Conservation (phyloP, 768 basidiomycete species). For the Lentinula edodes region DNA sequence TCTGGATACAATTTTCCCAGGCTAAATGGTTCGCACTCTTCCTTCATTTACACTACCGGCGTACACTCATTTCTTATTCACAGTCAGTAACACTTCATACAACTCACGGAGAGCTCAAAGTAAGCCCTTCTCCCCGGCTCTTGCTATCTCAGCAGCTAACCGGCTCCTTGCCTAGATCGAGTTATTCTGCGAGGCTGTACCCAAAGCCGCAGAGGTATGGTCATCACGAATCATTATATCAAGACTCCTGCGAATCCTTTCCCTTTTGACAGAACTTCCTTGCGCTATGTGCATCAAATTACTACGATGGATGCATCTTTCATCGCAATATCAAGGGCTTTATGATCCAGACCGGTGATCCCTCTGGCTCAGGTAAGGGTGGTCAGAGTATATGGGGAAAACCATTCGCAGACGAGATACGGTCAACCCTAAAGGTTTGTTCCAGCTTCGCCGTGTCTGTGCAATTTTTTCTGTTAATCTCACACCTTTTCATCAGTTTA, state of each 20-base stretch:
- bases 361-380: conserved; percentile 86
- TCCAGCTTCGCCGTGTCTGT: conserved; percentile 10
- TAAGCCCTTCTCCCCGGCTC: conserved; percentile 19
- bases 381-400: conserved; percentile 96
- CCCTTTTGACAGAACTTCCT: conserved; percentile 73
- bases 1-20: background rate
- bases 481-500: conserved; percentile 59
- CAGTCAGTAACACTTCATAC: conserved; percentile 96
- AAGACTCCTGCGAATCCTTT: conserved; percentile 8
- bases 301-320: conserved; percentile 81
- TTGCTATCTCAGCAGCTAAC: background rate
- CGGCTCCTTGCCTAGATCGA: conserved; percentile 59
- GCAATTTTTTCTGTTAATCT: conserved; percentile 16
- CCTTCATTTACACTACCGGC: conserved; percentile 12
- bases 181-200: conserved; percentile 95
- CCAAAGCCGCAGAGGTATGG: conserved; percentile 85
- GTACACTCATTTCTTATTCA: conserved; percentile 12
- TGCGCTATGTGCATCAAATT: conserved; percentile 85
- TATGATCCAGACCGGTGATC: conserved; percentile 94
- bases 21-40: background rate
- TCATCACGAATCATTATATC: conserved; percentile 7
- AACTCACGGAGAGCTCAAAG: conserved; percentile 93
- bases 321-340: conserved; percentile 95
- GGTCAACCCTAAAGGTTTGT: conserved; percentile 87
- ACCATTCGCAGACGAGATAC: conserved; percentile 87